Percentiles rank a stretch among this genome's conserved stretches.
These are phyloP conservation scores for Talaromyces marneffei DNA, from an alignment of 2,329 filamentous ascomycete genomes.

Conservation along the genomic window DNA sequence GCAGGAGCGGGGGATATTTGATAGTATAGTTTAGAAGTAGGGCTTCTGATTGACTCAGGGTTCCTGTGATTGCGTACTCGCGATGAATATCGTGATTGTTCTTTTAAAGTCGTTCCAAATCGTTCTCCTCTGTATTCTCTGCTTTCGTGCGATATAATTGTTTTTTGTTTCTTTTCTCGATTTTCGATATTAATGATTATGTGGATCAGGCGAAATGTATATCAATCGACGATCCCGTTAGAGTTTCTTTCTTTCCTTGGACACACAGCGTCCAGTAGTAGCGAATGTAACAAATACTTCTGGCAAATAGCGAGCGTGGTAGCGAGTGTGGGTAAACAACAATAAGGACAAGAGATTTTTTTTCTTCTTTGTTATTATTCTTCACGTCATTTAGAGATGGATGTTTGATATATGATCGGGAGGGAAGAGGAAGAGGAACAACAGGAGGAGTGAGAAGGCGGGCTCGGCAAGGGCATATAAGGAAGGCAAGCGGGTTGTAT, in stretches of 20 bases:
- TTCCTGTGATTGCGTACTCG: background rate
- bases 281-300: conserved; percentile 15
- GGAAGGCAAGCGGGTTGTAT: background rate
- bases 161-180: conserved; percentile 2
- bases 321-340: conserved; percentile 15
- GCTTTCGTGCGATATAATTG: background rate
- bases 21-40: background rate
- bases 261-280: conserved; percentile 11
- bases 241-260: conserved; percentile 3
- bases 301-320: conserved; percentile 17
- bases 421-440: conserved; percentile 2
- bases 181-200: conserved; percentile 8
- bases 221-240: conserved; percentile 9
- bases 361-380: conserved; percentile 13
- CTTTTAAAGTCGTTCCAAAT: conserved; percentile 2
- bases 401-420: background rate
- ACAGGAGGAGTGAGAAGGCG: conserved; percentile 8
- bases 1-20: background rate
- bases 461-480: conserved; percentile 11
- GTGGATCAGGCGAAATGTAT: conserved; percentile 3
- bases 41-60: background rate
- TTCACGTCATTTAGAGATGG: conserved; percentile 15
- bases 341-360: conserved; percentile 11
- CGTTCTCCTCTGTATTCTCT: background rate
- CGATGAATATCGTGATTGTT: conserved; percentile 6